Conservation (phyloP, 192 early-diverging fungal species). For the Coemansia sp. region DNA sequence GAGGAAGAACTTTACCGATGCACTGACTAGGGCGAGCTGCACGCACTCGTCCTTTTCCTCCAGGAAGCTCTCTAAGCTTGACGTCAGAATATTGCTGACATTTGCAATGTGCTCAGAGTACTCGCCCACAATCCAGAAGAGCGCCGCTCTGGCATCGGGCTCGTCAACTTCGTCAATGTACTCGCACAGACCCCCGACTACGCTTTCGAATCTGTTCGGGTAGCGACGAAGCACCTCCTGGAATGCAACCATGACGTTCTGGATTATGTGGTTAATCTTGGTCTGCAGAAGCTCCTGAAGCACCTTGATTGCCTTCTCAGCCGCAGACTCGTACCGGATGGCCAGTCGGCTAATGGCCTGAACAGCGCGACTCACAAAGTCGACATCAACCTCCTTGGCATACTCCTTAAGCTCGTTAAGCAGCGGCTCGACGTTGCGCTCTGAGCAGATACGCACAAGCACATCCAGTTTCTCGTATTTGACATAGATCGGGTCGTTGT, state of each 20-base stretch:
- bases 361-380: constrained; percentile 89
- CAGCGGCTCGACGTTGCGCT: constrained; percentile 86
- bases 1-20: constrained; percentile 92
- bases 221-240: constrained; percentile 97
- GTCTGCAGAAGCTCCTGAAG: constrained; percentile 89
- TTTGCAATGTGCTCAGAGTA: constrained; percentile 89
- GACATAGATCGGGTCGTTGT: constrained; percentile 97
- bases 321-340: constrained; percentile 83
- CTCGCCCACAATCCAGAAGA: constrained; percentile 97
- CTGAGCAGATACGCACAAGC: constrained; percentile 84
- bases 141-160: constrained; percentile 83
- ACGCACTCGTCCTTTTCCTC: constrained; percentile 82
- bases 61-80: constrained; percentile 78
- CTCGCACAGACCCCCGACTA: constrained; percentile 85
- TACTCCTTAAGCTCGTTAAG: constrained; percentile 96
- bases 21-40: constrained; percentile 88
- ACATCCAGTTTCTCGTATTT: constrained; percentile 95
- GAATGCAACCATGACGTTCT: constrained; percentile 87
- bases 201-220: constrained; percentile 79
- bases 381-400: constrained; percentile 94
- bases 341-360: constrained; percentile 90
- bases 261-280: constrained; percentile 85
- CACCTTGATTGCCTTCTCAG: constrained; percentile 83
- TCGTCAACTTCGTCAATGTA: constrained; percentile 87
- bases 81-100: constrained; percentile 70